Percentiles rank a stretch among this genome's conserved stretches.
phyloP scores from a whole-genome alignment of 495 filamentous ascomycete genomes.

The Aspergillus leporis region DNA sequence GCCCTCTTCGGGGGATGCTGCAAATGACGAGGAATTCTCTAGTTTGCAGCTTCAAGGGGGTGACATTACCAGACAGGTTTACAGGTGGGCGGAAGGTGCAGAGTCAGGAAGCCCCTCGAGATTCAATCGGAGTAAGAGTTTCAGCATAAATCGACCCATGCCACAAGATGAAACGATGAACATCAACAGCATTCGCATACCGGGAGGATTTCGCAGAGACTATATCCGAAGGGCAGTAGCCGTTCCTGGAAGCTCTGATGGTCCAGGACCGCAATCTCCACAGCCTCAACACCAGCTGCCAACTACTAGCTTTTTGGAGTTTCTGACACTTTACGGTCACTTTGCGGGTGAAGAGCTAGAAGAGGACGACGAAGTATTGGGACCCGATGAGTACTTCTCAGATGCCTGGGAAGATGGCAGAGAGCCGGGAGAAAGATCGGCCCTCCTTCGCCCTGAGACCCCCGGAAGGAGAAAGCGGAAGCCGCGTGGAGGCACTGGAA shows the following conservation, averaged over 20 bases:
- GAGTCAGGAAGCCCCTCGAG: conserved; percentile 52
- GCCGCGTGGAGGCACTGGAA: conserved; percentile 67
- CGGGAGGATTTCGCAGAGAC: conserved; percentile 90
- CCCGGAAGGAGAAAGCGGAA: conserved; percentile 67
- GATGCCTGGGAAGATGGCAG: conserved; percentile 63
- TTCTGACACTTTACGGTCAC: conserved; percentile 90
- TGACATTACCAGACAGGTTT: conserved; percentile 90
- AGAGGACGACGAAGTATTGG: conserved; percentile 87
- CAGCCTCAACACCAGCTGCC: conserved; percentile 62
- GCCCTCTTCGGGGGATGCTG: conserved; percentile 42
- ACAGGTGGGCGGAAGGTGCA: conserved; percentile 88
- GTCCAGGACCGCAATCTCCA: conserved; percentile 36
- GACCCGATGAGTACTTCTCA: conserved; percentile 81
- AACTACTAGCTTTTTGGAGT: conserved; percentile 92
- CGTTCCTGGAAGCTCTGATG: conserved; percentile 49
- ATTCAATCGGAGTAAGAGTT: conserved; percentile 72
- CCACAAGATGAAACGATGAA: conserved; percentile 77
- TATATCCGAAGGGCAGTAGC: conserved; percentile 70
- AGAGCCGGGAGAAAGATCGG: conserved; percentile 78
- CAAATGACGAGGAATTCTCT: conserved; percentile 80
- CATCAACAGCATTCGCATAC: conserved; percentile 84
- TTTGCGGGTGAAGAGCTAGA: conserved; percentile 96
- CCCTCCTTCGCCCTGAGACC: conserved; percentile 69
- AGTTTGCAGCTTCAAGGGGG: conserved; percentile 90
- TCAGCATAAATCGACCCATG: conserved; percentile 71